Evolutionary conservation across 2,329 filamentous ascomycete species (phyloP), one percentile per base, ranked within the genome.

Genomic region (Colletotrichum sp.): DNA sequence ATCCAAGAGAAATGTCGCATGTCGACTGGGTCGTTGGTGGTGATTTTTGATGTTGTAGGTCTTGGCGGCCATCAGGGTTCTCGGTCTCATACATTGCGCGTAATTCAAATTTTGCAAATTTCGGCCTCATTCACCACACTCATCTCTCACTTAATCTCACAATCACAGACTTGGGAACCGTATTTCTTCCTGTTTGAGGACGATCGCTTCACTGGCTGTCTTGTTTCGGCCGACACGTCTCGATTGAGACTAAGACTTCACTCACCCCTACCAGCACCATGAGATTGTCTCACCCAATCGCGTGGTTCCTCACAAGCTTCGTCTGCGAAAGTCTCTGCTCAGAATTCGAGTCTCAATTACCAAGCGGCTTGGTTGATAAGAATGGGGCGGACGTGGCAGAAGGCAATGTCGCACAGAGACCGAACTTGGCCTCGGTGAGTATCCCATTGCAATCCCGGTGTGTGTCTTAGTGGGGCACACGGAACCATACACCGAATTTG

Each of bases 1-100:
- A 28, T 13, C n/a, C 64, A 39, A 52, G 68, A 39, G 62, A 63
- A 63, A 70, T 30, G 34, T 62, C 2, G 32, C 24, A n/a, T 62
- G 52, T 30, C 34, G 64, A 6, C 30, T 66, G 64, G 66, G 21
- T 44, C 30, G 18, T 44, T 39, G 52, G 7, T 16, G 8, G 66
- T 26, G 52, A 68, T 68, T 63, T 57, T 34, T 39, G 15, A 30
- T n/a, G 8, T 73, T 64, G 52, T 5, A 5, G 21, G 39, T 62
- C 76, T 77, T 77, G 76, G 74, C 75, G 30, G 67, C 76, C 76
- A 78, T 78, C 76, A 68, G 34, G 74, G 70, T 77, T 55, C 74
- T 71, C 76, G 13, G 16, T 52, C 64, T 71, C 28, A 10, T 59
- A 12, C 16, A 39, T 44, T 55, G n/a, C 21, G 10, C 62, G 32